Percentiles rank a stretch among this genome's conserved stretches.
phyloP scores from a whole-genome alignment of 345 rosid species.

The Hibiscus tridactylites region DNA sequence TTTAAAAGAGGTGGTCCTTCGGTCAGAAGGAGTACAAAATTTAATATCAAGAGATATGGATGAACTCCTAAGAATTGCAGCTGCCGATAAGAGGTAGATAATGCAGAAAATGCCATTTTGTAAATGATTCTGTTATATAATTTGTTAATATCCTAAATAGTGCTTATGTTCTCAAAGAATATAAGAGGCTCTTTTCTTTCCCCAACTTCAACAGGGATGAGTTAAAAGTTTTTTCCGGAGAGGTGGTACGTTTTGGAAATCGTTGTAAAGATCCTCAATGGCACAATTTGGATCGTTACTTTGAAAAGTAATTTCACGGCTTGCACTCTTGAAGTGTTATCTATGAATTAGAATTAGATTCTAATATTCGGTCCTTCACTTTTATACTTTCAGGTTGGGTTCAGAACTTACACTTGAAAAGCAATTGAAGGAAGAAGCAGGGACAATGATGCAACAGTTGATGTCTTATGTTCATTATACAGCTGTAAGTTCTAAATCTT shows the following conservation, averaged over 20 bases:
- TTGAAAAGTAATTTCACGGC: constrained; percentile 57
- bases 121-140: background rate
- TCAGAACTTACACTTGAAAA: constrained; percentile 65
- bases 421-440: constrained; percentile 74
- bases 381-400: constrained; percentile 51
- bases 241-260: constrained; percentile 95
- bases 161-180: background rate
- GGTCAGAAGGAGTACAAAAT: constrained; percentile 80
- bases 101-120: background rate
- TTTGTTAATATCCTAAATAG: constrained; percentile 3
- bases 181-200: background rate
- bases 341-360: background rate
- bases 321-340: constrained; percentile 12
- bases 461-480: constrained; percentile 78
- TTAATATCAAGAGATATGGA: constrained; percentile 76
- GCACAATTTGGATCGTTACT: constrained; percentile 89
- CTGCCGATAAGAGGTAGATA: constrained; percentile 77
- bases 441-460: constrained; percentile 51
- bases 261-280: constrained; percentile 98
- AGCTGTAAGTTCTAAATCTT: constrained; percentile 48
- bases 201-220: constrained; percentile 56
- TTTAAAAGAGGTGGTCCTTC: constrained; percentile 80
- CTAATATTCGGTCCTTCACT: constrained; percentile 15
- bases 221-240: constrained; percentile 73
- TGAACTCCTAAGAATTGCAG: constrained; percentile 64